These are phyloP conservation scores for Pythium dissotocum DNA, from an alignment of 352 stramenopile species.

Conservation along the genomic window DNA sequence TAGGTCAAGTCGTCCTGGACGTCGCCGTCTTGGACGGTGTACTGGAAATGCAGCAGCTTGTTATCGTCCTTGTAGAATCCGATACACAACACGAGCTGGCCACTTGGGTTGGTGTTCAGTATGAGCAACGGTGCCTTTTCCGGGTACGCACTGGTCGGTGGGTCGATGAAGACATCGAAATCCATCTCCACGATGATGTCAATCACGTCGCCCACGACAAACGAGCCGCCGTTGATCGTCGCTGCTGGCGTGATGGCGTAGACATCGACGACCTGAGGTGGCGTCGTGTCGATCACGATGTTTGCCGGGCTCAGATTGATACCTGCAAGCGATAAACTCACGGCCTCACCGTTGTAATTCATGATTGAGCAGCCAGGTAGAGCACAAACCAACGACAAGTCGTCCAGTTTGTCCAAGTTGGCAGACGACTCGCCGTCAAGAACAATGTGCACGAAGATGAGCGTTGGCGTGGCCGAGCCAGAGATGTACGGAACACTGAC, in stretches of 20 bases:
- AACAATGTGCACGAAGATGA: constrained; percentile 81
- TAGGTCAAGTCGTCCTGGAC: constrained; percentile 56
- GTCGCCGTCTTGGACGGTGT: constrained; percentile 65
- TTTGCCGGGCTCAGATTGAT: constrained; percentile 44
- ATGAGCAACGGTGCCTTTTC: constrained; percentile 73
- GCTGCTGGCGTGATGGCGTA: constrained; percentile 57
- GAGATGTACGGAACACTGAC: constrained; percentile 56
- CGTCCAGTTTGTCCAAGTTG: constrained; percentile 59
- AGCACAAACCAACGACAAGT: constrained; percentile 52
- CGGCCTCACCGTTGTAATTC: constrained; percentile 66
- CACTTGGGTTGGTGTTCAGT: constrained; percentile 51
- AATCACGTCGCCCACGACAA: constrained; percentile 80
- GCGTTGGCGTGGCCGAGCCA: constrained; percentile 43
- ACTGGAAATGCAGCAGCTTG: constrained; percentile 69
- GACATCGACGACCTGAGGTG: constrained; percentile 59
- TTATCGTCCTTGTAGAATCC: constrained; percentile 59
- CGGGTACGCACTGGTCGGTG: constrained; percentile 63
- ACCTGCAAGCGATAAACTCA: constrained; percentile 36
- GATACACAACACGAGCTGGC: constrained; percentile 53
- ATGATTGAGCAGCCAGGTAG: constrained; percentile 47
- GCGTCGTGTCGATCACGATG: constrained; percentile 62
- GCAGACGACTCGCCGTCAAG: constrained; percentile 39
- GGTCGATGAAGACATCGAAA: constrained; percentile 74
- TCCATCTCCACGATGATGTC: constrained; percentile 81
- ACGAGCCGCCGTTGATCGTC: constrained; percentile 57